These are phyloP conservation scores for Puccinellia tenuiflora DNA, from an alignment of 176 grass and related monocot species.

Conservation along the genomic window DNA sequence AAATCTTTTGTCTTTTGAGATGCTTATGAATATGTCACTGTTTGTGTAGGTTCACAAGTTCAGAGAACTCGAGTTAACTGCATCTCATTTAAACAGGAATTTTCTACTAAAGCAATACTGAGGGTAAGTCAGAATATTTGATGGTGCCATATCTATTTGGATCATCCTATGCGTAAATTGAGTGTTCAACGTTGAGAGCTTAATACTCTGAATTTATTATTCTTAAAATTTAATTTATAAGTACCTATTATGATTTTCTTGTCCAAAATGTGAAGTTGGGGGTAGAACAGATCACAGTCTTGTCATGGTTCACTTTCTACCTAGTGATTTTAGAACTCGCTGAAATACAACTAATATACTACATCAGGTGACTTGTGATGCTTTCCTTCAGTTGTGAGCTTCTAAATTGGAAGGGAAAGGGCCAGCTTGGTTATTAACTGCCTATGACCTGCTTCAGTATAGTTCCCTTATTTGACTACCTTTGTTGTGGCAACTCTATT, in stretches of 20 bases:
- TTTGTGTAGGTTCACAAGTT: neutral
- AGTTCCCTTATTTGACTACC: neutral
- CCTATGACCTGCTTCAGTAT: neutral
- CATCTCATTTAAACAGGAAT: slow-evolving; percentile 33
- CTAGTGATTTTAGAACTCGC: neutral
- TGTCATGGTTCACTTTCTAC: neutral
- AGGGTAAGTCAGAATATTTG: slow-evolving; percentile 25
- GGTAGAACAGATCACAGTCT: neutral
- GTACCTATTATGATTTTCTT: neutral
- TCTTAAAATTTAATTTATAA: neutral
- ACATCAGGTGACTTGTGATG: neutral
- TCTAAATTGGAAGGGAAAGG: neutral
- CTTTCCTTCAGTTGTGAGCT: neutral
- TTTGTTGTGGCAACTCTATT: neutral
- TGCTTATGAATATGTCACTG: neutral
- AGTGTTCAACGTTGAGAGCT: neutral
- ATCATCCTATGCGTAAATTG: neutral
- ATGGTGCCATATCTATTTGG: neutral
- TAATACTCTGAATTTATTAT: neutral
- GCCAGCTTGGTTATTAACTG: slow-evolving; percentile 7
- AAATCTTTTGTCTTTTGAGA: neutral
- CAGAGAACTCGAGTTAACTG: slow-evolving; percentile 1
- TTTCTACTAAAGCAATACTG: slow-evolving; percentile 24
- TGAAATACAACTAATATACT: too few species aligned
- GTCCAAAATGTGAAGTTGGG: slow-evolving; percentile 7